A percentile compares a stretch with the other conserved stretches of the same genome.
phyloP scores from a whole-genome alignment of 2,329 filamentous ascomycete species.

The Cryphonectria parasitica region DNA sequence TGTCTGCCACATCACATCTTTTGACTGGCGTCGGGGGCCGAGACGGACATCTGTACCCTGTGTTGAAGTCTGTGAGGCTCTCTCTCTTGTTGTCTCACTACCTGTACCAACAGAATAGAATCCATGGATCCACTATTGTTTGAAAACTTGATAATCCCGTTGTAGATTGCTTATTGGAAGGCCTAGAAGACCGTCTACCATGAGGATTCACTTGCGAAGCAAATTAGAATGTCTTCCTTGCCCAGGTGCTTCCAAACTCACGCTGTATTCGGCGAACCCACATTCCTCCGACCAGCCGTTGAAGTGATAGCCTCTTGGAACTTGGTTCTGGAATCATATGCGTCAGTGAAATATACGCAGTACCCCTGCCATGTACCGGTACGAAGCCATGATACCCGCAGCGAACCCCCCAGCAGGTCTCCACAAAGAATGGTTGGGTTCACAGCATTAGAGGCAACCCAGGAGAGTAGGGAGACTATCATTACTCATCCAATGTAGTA shows the following conservation, averaged over 20 bases:
- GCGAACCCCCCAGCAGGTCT: background rate
- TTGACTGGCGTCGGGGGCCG: background rate
- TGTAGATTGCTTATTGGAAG: background rate
- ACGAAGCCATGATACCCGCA: background rate
- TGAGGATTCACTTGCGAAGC: background rate
- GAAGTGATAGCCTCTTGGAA: background rate
- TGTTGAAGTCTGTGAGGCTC: background rate
- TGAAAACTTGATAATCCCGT: background rate
- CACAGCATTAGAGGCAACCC: background rate
- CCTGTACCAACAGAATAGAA: background rate
- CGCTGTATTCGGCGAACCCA: background rate
- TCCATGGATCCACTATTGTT: background rate
- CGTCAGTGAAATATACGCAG: no score
- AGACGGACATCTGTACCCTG: background rate
- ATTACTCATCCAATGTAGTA: background rate
- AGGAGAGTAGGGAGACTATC: background rate
- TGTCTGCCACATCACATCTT: background rate
- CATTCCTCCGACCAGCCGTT: background rate
- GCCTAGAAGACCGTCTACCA: background rate
- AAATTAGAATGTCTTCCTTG: background rate
- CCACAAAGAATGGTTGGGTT: background rate
- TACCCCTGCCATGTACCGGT: conserved; percentile 7
- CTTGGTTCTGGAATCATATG: background rate
- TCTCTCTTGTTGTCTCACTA: background rate
- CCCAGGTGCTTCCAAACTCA: background rate